Evolutionary conservation across 2,329 filamentous ascomycete genomes (phyloP), one percentile per base, ranked within the genome.

Genomic region (Ascosphaera aggregata): DNA sequence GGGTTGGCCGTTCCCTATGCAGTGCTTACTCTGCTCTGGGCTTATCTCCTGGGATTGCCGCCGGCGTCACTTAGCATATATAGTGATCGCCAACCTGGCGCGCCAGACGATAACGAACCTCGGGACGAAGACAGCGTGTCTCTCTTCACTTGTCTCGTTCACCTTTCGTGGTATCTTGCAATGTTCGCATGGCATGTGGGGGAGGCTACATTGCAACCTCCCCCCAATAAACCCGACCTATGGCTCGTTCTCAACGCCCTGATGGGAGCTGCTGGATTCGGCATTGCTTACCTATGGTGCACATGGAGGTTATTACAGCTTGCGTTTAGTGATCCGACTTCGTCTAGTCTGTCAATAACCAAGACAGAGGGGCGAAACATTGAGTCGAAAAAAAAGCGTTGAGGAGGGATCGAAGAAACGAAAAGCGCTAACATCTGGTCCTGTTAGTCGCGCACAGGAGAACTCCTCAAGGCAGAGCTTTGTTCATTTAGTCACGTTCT

Each of bases 191-290:
- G 89, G 82, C 89, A 98, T 55, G 56, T 80, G 9, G 60, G 73
- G 1, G 81, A 93, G 47, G 67, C 68, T 1, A 73, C 73, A 43
- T 58, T 84, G 1, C 43, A 56, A 8, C 74, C 85, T 11, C 85
- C 86, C 3, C 48, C 61, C 0, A 65, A 68, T 42, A 94, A 92
- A 58, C 89, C 89, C 0, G 89, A 98, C 59, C 61, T 98, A 1
- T 98, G 86, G 86, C 76, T 91, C 2, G 85, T 98, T 2, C 68
- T 74, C 9, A 98, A 98, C 50, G 84, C 89, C 7, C 73, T 82
- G 15, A 59, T 95, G 17, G 89, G 89, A 5, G 80, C 80, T 17
- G 75, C 71, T 3, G 89, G 82, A 0, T 98, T 95, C 54, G 70
- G 70, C 0, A 59, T 92, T 24, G 91, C 84, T 56, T 95, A 94